phyloP scores from a whole-genome alignment of 768 basidiomycete species.

The Leccinum variicolor region DNA sequence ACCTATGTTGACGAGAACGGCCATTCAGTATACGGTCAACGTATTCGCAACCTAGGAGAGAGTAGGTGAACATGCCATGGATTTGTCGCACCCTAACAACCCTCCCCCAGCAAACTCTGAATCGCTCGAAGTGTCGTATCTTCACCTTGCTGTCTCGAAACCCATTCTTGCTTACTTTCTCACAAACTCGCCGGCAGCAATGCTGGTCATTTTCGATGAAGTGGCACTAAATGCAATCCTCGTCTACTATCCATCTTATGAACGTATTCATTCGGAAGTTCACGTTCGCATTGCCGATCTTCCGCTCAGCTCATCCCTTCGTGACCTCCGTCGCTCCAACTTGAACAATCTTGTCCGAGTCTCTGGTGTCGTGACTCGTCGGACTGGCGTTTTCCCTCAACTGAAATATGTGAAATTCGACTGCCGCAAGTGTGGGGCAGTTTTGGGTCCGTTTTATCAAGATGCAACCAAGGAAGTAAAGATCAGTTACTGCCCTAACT shows the following conservation, averaged over 20 bases:
- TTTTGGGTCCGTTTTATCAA: constrained; percentile 96
- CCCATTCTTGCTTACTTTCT: constrained; percentile 97
- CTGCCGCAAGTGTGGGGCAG: constrained; percentile 91
- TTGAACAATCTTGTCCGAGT: constrained; percentile 96
- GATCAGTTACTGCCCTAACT: constrained; percentile 92
- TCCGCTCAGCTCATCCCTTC: constrained; percentile 83
- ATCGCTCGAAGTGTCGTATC: constrained; percentile 94
- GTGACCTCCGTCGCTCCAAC: constrained; percentile 89
- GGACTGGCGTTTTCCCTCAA: constrained; percentile 98
- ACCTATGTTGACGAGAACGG: constrained; percentile 93
- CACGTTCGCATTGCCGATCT: constrained; percentile 96
- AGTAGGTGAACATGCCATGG: constrained; percentile 47
- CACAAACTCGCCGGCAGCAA: constrained; percentile 88
- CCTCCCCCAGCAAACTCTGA: constrained; percentile 79
- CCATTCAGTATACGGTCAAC: constrained; percentile 89
- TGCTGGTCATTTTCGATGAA: constrained; percentile 93
- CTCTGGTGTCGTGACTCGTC: constrained; percentile 91
- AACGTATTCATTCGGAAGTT: constrained; percentile 95
- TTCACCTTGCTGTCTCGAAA: constrained; percentile 90
- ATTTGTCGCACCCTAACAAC: constrained; percentile 11
- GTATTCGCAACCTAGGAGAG: constrained; percentile 93
- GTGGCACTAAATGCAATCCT: constrained; percentile 93
- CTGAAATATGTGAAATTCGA: constrained; percentile 99
- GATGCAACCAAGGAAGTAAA: constrained; percentile 92
- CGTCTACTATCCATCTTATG: constrained; percentile 93